Conservation (phyloP, 2,329 filamentous ascomycete genomes). For the Talaromyces rugulosus region DNA sequence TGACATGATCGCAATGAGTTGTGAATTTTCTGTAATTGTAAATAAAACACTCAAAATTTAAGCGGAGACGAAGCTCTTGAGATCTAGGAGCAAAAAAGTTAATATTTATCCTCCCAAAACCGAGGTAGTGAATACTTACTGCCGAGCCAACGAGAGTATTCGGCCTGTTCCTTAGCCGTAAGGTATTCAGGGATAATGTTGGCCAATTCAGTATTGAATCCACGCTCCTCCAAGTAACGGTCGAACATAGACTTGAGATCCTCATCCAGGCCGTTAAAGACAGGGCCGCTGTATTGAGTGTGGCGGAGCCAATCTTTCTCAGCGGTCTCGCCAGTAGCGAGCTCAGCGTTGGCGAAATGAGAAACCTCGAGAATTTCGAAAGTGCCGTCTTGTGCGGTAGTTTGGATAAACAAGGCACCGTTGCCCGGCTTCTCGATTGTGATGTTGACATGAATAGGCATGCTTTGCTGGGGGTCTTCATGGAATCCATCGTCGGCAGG, state of each 20-base stretch:
- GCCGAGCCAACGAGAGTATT: conserved; percentile 87
- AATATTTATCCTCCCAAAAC: conserved; percentile 15
- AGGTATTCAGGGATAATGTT: conserved; percentile 94
- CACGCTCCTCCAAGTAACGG: conserved; percentile 90
- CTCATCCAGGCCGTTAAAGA: conserved; percentile 91
- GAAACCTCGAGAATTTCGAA: conserved; percentile 88
- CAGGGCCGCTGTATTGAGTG: conserved; percentile 81
- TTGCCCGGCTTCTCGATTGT: conserved; percentile 82
- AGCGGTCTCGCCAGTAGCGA: conserved; percentile 71
- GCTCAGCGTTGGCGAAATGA: conserved; percentile 73
- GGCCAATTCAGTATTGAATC: conserved; percentile 79
- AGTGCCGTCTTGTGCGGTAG: conserved; percentile 77
- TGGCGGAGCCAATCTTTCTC: conserved; percentile 73
- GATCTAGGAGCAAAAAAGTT: conserved; percentile 45
- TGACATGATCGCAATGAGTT: background rate
- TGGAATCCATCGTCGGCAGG: conserved; percentile 57
- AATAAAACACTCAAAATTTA: conserved; percentile 34
- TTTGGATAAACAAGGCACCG: conserved; percentile 82
- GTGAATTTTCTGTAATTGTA: background rate
- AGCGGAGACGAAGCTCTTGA: conserved; percentile 80
- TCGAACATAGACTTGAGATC: conserved; percentile 90
- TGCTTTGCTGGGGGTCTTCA: conserved; percentile 54
- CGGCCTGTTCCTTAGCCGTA: conserved; percentile 96
- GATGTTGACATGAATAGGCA: conserved; percentile 79
- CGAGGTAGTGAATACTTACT: conserved; percentile 42